Conservation (phyloP, 805 yeast genomes). For the Pichia sporocuriosa region DNA sequence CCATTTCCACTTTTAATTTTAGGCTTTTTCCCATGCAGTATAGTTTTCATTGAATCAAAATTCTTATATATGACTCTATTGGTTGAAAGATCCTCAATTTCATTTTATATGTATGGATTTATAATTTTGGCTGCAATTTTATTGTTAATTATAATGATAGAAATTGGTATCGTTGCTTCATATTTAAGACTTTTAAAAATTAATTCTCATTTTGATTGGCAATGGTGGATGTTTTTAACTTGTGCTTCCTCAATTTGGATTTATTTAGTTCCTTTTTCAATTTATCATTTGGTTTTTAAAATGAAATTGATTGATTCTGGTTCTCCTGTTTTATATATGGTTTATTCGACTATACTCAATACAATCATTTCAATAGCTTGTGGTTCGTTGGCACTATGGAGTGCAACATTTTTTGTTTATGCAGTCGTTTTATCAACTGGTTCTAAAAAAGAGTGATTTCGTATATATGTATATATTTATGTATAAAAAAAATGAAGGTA, state of each 20-base stretch:
- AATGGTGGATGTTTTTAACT: slow-evolving; percentile 71
- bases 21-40: slow-evolving; percentile 73
- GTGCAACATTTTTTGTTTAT: slow-evolving; percentile 60
- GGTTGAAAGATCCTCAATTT: slow-evolving; percentile 59
- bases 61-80: slow-evolving; percentile 71
- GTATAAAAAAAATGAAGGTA: neutral
- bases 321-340: slow-evolving; percentile 59
- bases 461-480: no score
- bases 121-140: slow-evolving; percentile 54
- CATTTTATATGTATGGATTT: slow-evolving; percentile 65
- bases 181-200: slow-evolving; percentile 47
- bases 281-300: slow-evolving; percentile 55
- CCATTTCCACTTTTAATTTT: slow-evolving; percentile 38
- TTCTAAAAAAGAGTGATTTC: slow-evolving; percentile 16
- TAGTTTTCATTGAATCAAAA: slow-evolving; percentile 71
- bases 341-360: slow-evolving; percentile 63
- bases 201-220: slow-evolving; percentile 60
- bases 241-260: slow-evolving; percentile 65
- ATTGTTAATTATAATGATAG: slow-evolving; percentile 56
- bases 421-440: neutral
- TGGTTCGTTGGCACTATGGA: slow-evolving; percentile 67
- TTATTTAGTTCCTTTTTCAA: slow-evolving; percentile 60
- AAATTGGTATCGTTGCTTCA: slow-evolving; percentile 63
- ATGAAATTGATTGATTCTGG: slow-evolving; percentile 61
- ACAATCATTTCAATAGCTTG: slow-evolving; percentile 58